These are phyloP conservation scores for Nakaseomyces uthaithaninus DNA, from an alignment of 1,139 yeast species.

Conservation along the genomic window DNA sequence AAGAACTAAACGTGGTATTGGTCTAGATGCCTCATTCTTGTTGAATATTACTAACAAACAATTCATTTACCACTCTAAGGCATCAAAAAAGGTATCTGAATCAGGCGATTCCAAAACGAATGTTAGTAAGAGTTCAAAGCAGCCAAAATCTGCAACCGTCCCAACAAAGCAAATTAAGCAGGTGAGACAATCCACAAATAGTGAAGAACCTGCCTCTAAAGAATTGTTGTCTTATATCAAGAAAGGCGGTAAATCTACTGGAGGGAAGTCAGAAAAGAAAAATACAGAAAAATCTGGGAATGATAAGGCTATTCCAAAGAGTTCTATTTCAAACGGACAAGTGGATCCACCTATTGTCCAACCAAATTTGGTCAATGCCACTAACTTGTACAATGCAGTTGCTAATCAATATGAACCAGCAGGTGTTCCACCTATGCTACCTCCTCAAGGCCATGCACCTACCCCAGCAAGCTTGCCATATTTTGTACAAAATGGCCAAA, in stretches of 20 bases:
- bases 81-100: slow-evolving; percentile 40
- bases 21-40: slow-evolving; percentile 73
- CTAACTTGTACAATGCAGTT: slow-evolving; percentile 32
- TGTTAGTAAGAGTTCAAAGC: slow-evolving; percentile 7
- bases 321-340: slow-evolving; percentile 11
- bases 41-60: slow-evolving; percentile 71
- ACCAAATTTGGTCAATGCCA: slow-evolving; percentile 18
- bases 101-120: slow-evolving; percentile 12
- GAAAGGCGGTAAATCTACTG: slow-evolving; percentile 11
- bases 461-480: slow-evolving; percentile 24
- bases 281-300: slow-evolving; percentile 1
- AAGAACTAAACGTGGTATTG: slow-evolving; percentile 70
- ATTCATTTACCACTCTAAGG: slow-evolving; percentile 65
- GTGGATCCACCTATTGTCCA: slow-evolving; percentile 8
- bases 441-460: slow-evolving; percentile 5
- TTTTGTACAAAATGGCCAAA: slow-evolving; percentile 15
- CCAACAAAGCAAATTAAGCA: slow-evolving; percentile 10
- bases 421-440: slow-evolving; percentile 8
- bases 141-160: slow-evolving; percentile 8
- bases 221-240: slow-evolving; percentile 26
- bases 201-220: slow-evolving; percentile 17
- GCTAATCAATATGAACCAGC: slow-evolving; percentile 23
- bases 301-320: slow-evolving; percentile 6
- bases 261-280: slow-evolving; percentile 11
- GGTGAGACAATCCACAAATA: slow-evolving; percentile 10